Conservation (phyloP, 371 early-diverging fungal genomes). For the Mortierella sp. region DNA sequence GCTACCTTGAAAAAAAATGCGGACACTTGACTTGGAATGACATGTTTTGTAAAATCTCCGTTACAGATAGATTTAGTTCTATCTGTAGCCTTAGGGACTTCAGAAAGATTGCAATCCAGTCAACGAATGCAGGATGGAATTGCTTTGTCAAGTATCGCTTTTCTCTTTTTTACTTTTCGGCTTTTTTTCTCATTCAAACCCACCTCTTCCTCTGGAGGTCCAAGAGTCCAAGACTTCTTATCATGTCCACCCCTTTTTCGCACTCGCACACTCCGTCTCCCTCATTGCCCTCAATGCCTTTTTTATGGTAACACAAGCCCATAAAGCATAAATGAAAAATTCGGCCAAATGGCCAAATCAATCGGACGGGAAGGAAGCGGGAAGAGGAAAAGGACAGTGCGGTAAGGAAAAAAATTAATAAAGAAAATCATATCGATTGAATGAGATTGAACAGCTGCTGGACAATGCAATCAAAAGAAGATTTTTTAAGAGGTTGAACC, state of each 20-base stretch:
- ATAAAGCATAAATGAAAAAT: conserved; percentile 11
- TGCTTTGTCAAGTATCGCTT: neutral
- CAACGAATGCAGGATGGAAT: neutral
- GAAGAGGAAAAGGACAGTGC: conserved; percentile 6
- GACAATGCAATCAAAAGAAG: neutral
- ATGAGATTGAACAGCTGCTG: neutral
- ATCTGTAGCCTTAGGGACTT: neutral
- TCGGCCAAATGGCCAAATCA: conserved; percentile 37
- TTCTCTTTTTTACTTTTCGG: neutral
- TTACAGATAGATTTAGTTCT: no score
- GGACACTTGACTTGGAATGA: neutral
- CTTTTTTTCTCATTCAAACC: neutral
- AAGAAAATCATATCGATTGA: neutral
- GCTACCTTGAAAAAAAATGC: neutral
- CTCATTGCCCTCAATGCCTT: neutral
- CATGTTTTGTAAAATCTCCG: neutral
- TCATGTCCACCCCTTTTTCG: neutral
- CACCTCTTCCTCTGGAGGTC: neutral
- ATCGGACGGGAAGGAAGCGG: neutral
- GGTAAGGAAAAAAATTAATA: neutral
- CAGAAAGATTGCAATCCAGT: no score
- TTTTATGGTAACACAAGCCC: conserved; percentile 37
- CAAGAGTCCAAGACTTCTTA: neutral
- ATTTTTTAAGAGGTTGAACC: neutral
- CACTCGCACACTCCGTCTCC: no score